These are phyloP conservation scores for Cordyceps javanica DNA, from an alignment of 2,329 filamentous ascomycete species.

Conservation along the genomic window DNA sequence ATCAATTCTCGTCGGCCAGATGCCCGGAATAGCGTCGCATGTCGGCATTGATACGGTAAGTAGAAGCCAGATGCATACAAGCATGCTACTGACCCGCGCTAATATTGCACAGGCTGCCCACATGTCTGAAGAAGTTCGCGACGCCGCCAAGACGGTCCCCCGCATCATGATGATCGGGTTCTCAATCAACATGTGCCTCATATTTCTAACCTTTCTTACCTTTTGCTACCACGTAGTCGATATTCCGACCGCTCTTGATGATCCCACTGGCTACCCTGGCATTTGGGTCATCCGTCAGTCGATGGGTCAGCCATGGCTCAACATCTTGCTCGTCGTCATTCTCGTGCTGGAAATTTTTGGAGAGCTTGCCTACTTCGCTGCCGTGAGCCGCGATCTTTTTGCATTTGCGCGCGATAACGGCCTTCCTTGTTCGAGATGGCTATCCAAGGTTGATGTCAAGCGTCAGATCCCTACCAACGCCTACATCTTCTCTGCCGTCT, in stretches of 20 bases:
- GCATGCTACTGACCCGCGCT: background rate
- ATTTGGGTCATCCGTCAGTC: slow-evolving; percentile 13
- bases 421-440: slow-evolving; percentile 11
- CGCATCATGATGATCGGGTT: slow-evolving; percentile 11
- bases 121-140: slow-evolving; percentile 16
- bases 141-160: slow-evolving; percentile 15
- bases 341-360: slow-evolving; percentile 3
- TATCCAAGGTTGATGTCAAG: slow-evolving; percentile 8
- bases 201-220: slow-evolving; percentile 9
- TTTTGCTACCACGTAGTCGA: slow-evolving; percentile 12
- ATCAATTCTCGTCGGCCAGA: slow-evolving; percentile 15
- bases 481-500: slow-evolving; percentile 10
- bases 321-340: background rate
- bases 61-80: too few relatives aligned
- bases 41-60: slow-evolving; percentile 15
- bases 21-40: slow-evolving; percentile 12
- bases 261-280: slow-evolving; percentile 6
- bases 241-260: slow-evolving; percentile 1
- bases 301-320: slow-evolving; percentile 8
- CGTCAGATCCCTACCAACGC: slow-evolving; percentile 14
- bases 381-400: slow-evolving; percentile 11
- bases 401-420: slow-evolving; percentile 11
- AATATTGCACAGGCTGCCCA: slow-evolving; percentile 8
- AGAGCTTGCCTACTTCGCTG: slow-evolving; percentile 7
- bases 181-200: background rate